Conservation (phyloP, 495 filamentous ascomycete genomes). For the Hypoxylon fragiforme region DNA sequence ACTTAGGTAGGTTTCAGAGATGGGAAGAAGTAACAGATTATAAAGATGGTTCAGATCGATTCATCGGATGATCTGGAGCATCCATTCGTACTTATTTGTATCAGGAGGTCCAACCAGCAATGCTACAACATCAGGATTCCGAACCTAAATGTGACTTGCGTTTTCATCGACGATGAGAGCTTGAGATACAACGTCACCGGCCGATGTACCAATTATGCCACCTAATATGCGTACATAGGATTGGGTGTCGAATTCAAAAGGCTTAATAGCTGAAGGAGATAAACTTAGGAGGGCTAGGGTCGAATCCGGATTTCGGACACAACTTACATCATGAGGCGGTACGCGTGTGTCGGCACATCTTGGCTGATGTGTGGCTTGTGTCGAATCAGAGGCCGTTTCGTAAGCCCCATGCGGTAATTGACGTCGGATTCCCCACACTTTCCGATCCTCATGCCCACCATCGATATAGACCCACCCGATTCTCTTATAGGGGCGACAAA, state of each 20-base stretch:
- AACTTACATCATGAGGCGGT: conserved; percentile 34
- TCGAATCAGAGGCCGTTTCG: conserved; percentile 22
- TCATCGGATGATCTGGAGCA: neutral
- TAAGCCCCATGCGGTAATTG: conserved; percentile 29
- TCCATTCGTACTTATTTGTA: conserved; percentile 25
- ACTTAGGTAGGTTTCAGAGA: neutral
- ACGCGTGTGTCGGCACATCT: neutral
- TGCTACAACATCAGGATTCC: conserved; percentile 19
- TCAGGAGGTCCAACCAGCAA: neutral
- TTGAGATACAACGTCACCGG: conserved; percentile 26
- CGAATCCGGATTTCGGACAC: conserved; percentile 28
- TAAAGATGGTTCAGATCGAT: too few relatives aligned
- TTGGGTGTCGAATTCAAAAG: neutral
- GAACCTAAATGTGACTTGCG: conserved; percentile 12
- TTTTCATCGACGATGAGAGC: conserved; percentile 28
- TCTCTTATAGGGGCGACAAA: conserved; percentile 42
- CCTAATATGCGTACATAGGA: too few relatives aligned
- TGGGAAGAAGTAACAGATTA: too few relatives aligned
- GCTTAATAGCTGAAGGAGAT: neutral
- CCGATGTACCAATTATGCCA: conserved; percentile 9
- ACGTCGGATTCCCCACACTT: conserved; percentile 28
- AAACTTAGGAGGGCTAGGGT: conserved; percentile 6
- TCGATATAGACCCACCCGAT: conserved; percentile 5
- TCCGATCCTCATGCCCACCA: conserved; percentile 1
- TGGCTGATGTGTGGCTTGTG: neutral